Base-by-base conservation (phyloP, 306 rosid genomes). In the Cicer chorassanicum region DNA sequence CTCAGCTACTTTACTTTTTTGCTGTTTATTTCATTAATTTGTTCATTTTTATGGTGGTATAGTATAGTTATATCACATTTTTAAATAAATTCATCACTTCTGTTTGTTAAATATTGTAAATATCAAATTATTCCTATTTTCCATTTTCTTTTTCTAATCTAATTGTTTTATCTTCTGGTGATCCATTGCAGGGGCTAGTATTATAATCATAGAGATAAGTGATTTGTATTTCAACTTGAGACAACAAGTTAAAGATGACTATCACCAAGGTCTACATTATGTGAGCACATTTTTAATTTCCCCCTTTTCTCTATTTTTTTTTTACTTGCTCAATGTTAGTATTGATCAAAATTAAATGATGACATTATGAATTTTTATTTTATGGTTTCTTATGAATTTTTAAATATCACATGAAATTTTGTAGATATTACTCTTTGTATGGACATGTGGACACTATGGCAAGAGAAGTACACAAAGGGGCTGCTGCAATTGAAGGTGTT, bases 401-500 rank as follows among this genome's bases (percentile, higher is more conserved):
- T 40, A 15, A 34, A 46, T 12, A 29, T 70, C n/a, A 3, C 59
- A 51, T 66, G 41, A 70, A 46, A 67, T 75, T 63, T 40, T 44
- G 18, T 70, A 93, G 98, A 77, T 93, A 87, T 85, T 93, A 93
- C 86, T 91, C 97, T 18, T 70, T 91, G 79, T 81, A 93, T 82
- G 91, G 94, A 61, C 98, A 93, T 76, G 98, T 93, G 2, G 92
- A 87, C 75, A 91, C 88, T 8, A 93, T 93, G 96, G 97, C 98
- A 42, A 82, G 96, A 48, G 91, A 84, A 82, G 78, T 91, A 62
- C 96, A 77, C 78, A 85, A 82, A 78, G 96, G 98, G 19, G 98
- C 97, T 61, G 85, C 87, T 74, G 51, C 91, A 13, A 92, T 93
- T 57, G 85, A 89, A 79, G 97, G 94, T 74, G 97, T 88, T 51